Percentiles rank a stretch among this genome's conserved stretches.
Evolutionary conservation across 441 rosid genomes (phyloP).

Genomic region (Corymbia citriodora): DNA sequence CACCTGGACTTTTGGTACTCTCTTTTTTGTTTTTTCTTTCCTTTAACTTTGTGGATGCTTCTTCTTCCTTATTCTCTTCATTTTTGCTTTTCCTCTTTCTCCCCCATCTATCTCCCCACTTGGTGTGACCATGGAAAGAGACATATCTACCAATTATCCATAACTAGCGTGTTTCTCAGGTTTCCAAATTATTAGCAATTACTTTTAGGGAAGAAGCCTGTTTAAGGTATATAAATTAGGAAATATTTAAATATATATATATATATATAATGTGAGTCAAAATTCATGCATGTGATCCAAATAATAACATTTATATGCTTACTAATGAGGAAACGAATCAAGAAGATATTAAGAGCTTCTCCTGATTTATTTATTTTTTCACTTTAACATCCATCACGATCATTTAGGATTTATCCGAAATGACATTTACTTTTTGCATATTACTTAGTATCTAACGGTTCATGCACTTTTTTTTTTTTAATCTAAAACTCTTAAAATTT

Average conservation of each 20-base stretch:
- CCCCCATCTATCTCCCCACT: neutral
- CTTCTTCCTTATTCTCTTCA: neutral
- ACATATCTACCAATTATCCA: neutral
- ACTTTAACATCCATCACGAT: neutral
- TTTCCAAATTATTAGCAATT: neutral
- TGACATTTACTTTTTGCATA: neutral
- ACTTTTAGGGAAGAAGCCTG: neutral
- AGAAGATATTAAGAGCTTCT: neutral
- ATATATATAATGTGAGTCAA: neutral
- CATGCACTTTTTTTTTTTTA: neutral
- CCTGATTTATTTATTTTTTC: neutral
- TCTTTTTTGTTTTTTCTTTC: neutral
- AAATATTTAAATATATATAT: neutral
- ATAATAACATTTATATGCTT: neutral
- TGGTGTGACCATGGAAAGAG: neutral
- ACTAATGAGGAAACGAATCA: neutral
- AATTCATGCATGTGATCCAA: neutral
- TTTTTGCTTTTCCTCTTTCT: neutral
- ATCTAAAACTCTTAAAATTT: neutral
- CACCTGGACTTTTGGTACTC: neutral
- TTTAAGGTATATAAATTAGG: neutral
- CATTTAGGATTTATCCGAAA: neutral
- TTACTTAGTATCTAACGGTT: neutral
- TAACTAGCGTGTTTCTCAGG: neutral
- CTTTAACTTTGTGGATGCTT: neutral